These are phyloP conservation scores for Penicillium sclerotigenum DNA, from an alignment of 2,329 filamentous ascomycete genomes.

Conservation along the genomic window DNA sequence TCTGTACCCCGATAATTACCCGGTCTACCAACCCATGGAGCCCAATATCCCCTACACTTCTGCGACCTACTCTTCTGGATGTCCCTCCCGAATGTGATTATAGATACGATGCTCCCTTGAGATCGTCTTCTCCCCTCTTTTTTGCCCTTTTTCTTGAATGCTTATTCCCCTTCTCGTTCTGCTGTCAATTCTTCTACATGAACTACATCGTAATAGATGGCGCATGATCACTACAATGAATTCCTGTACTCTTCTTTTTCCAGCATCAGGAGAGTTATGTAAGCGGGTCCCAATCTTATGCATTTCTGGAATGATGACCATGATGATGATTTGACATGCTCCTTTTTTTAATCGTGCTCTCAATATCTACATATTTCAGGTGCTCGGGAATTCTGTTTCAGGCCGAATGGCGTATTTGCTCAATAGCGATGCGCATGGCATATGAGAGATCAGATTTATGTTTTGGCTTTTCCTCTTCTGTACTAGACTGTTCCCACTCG, in stretches of 20 bases:
- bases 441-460: slow-evolving; percentile 24
- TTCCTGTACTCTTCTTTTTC: neutral
- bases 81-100: slow-evolving; percentile 20
- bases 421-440: slow-evolving; percentile 15
- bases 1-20: slow-evolving; percentile 24
- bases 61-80: slow-evolving; percentile 17
- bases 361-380: slow-evolving; percentile 14
- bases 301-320: neutral
- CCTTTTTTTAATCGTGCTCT: neutral
- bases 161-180: slow-evolving; percentile 7
- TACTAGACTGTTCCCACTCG: slow-evolving; percentile 1
- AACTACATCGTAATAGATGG: slow-evolving; percentile 10
- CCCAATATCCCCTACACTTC: slow-evolving; percentile 21
- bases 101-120: neutral
- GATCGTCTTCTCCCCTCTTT: neutral
- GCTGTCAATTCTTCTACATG: neutral
- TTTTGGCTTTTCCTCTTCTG: slow-evolving; percentile 2
- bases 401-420: slow-evolving; percentile 3
- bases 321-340: neutral
- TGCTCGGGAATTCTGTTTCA: slow-evolving; percentile 13
- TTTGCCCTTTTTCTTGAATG: neutral
- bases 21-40: slow-evolving; percentile 16
- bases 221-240: slow-evolving; percentile 1
- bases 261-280: slow-evolving; percentile 1
- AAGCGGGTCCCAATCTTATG: neutral